phyloP scores from a whole-genome alignment of 495 filamentous ascomycete genomes.

The Aspergillus kassunensis region DNA sequence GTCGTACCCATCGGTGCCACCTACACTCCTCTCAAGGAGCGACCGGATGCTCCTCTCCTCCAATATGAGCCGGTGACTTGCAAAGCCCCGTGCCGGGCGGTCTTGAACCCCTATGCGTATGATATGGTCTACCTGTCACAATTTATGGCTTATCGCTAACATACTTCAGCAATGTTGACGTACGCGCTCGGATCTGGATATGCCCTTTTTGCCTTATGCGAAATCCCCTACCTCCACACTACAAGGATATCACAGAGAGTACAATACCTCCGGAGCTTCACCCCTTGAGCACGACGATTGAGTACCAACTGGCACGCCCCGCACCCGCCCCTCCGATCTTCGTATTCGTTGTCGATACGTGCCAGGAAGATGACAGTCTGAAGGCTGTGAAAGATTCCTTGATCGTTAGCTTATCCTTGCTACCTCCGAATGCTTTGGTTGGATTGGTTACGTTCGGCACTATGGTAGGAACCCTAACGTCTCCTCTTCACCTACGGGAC shows the following conservation, averaged over 20 bases:
- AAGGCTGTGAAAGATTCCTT: constrained; percentile 93
- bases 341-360: constrained; percentile 96
- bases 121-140: constrained; percentile 13
- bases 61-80: constrained; percentile 98
- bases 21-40: constrained; percentile 96
- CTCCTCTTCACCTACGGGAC: neutral
- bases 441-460: constrained; percentile 95
- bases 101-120: constrained; percentile 96
- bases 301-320: constrained; percentile 90
- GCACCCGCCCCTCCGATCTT: constrained; percentile 95
- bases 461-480: constrained; percentile 59
- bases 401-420: constrained; percentile 92
- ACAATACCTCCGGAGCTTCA: constrained; percentile 95
- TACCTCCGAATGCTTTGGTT: constrained; percentile 90
- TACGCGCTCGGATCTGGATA: constrained; percentile 93
- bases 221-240: constrained; percentile 93
- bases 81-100: constrained; percentile 92
- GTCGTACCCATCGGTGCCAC: constrained; percentile 96
- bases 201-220: constrained; percentile 97
- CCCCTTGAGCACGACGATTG: constrained; percentile 90
- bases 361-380: constrained; percentile 96
- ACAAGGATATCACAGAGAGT: constrained; percentile 96
- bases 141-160: constrained; percentile 20
- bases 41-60: constrained; percentile 80
- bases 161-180: constrained; percentile 77